phyloP scores from a whole-genome alignment of 2,329 filamentous ascomycete genomes.

The Intubia oerlemansii region DNA sequence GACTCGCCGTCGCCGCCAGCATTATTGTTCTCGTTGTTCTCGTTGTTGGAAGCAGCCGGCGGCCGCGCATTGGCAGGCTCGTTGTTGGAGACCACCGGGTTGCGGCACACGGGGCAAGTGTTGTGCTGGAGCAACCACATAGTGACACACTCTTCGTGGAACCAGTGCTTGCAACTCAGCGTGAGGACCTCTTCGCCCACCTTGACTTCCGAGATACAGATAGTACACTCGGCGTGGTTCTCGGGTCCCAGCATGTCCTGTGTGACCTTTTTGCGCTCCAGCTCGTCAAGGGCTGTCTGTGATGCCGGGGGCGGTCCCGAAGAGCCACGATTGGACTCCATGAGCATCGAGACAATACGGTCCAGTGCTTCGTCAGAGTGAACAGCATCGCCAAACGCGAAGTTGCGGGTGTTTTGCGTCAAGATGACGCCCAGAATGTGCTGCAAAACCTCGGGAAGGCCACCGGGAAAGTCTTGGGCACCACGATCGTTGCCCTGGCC shows the following conservation, averaged over 20 bases:
- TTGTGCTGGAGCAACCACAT: conserved; percentile 81
- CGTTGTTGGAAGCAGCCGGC: neutral
- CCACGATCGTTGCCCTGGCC: too few species aligned
- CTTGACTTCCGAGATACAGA: conserved; percentile 76
- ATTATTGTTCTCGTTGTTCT: conserved; percentile 1
- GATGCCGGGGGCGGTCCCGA: conserved; percentile 70
- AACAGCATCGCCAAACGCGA: conserved; percentile 54
- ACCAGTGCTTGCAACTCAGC: conserved; percentile 84
- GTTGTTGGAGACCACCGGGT: conserved; percentile 24
- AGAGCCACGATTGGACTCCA: conserved; percentile 60
- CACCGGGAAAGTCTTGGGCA: too few species aligned
- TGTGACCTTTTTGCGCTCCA: conserved; percentile 52
- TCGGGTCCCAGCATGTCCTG: conserved; percentile 43
- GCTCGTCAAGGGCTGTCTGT: conserved; percentile 46
- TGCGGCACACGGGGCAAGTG: conserved; percentile 69
- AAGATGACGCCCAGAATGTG: too few species aligned
- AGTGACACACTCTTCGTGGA: conserved; percentile 63
- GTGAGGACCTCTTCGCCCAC: conserved; percentile 52
- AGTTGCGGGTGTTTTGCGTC: conserved; percentile 23
- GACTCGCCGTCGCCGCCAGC: neutral
- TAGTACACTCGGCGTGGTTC: conserved; percentile 67
- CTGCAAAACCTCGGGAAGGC: conserved; percentile 23
- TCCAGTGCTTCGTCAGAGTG: conserved; percentile 84
- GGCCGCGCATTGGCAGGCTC: neutral
- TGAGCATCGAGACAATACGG: conserved; percentile 65